phyloP scores from a whole-genome alignment of 495 filamentous ascomycete genomes.

The Talaromyces nanjingensis region DNA sequence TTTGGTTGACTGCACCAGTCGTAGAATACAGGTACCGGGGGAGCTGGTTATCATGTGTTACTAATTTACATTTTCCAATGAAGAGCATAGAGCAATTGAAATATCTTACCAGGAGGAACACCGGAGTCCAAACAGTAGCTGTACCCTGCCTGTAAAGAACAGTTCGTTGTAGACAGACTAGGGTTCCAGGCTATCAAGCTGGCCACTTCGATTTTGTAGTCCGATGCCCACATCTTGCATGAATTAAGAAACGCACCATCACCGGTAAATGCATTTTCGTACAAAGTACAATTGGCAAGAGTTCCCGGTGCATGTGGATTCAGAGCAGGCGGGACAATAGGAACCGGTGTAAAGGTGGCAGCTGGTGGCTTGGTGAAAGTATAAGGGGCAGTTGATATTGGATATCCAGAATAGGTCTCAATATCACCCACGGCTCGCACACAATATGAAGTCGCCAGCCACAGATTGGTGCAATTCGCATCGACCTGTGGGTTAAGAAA shows the following conservation, averaged over 20 bases:
- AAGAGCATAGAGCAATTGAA: neutral
- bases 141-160: neutral
- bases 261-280: neutral
- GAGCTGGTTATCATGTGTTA: too few relatives aligned
- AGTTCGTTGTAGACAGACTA: neutral
- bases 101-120: neutral
- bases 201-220: constrained; percentile 5
- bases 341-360: constrained; percentile 1
- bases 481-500: constrained; percentile 14
- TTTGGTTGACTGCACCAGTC: too few relatives aligned
- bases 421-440: constrained; percentile 13
- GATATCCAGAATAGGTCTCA: constrained; percentile 11
- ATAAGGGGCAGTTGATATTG: neutral
- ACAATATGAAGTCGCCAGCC: constrained; percentile 11
- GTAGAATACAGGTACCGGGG: too few relatives aligned
- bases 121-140: constrained; percentile 1
- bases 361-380: constrained; percentile 5
- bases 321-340: neutral
- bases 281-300: neutral
- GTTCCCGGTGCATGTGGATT: constrained; percentile 1
- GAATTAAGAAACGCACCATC: neutral
- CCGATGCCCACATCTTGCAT: neutral
- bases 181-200: constrained; percentile 7
- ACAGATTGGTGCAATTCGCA: constrained; percentile 14
- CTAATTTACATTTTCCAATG: neutral